A percentile compares a stretch with the other conserved stretches of the same genome.
phyloP scores from a whole-genome alignment of 257 asterid species.

The Phtheirospermum japonicum region DNA sequence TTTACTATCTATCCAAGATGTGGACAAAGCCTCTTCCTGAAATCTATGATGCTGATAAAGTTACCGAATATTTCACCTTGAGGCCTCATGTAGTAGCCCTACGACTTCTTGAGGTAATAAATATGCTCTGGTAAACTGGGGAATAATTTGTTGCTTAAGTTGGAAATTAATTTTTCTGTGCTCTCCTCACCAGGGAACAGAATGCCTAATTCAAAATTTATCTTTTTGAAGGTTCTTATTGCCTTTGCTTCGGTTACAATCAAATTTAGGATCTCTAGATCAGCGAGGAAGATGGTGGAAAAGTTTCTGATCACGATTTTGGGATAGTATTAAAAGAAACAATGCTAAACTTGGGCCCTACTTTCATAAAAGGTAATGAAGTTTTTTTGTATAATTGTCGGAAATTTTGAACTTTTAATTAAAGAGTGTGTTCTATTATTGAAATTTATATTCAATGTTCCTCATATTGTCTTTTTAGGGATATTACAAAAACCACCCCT shows the following conservation, averaged over 20 bases:
- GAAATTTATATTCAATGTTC: not conserved
- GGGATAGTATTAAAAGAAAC: constrained; percentile 84
- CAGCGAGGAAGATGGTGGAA: constrained; percentile 41
- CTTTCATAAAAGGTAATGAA: constrained; percentile 82
- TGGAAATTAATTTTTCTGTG: constrained; percentile 11
- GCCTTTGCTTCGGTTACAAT: constrained; percentile 79
- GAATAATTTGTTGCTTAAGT: not conserved
- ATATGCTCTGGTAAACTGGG: constrained; percentile 8
- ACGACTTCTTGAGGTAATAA: constrained; percentile 81
- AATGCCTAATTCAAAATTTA: not conserved
- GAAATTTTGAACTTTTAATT: constrained; percentile 7
- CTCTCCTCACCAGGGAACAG: not conserved
- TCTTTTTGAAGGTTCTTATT: constrained; percentile 67
- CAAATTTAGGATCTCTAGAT: constrained; percentile 63
- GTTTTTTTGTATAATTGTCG: constrained; percentile 7
- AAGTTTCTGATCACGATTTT: constrained; percentile 49
- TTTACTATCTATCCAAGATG: constrained; percentile 63
- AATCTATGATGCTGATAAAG: constrained; percentile 64
- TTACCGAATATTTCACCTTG: constrained; percentile 68
- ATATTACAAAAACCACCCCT: not conserved
- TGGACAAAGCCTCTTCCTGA: constrained; percentile 96
- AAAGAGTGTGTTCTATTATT: constrained; percentile 9
- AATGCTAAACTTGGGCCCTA: constrained; percentile 87
- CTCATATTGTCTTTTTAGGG: not conserved
- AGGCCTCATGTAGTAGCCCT: constrained; percentile 88